Conservation (phyloP, 2,329 filamentous ascomycete genomes). For the Aspergillus sp. region DNA sequence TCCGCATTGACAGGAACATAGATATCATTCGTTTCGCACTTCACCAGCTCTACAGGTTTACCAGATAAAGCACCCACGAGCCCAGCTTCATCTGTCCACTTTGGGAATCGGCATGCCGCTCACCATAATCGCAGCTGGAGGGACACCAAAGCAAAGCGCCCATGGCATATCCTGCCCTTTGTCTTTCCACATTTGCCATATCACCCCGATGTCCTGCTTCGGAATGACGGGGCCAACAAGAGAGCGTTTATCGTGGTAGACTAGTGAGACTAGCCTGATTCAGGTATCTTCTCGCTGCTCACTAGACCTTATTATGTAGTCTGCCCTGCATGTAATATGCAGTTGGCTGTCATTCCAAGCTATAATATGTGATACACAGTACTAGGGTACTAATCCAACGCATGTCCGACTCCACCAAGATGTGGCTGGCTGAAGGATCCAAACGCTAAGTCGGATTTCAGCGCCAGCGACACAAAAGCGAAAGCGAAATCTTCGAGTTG, state of each 20-base stretch:
- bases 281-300: too few species aligned
- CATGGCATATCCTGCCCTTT: conserved; percentile 14
- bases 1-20: conserved; percentile 11
- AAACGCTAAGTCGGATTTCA: too few species aligned
- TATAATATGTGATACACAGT: too few species aligned
- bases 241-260: conserved; percentile 5
- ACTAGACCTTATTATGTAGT: too few species aligned
- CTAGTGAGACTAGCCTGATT: too few species aligned
- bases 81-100: conserved; percentile 8
- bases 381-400: too few species aligned
- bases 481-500: too few species aligned
- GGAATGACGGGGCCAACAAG: conserved; percentile 13
- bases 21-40: conserved; percentile 13
- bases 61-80: conserved; percentile 11
- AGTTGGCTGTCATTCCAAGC: too few species aligned
- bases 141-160: conserved; percentile 14
- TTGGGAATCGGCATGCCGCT: conserved; percentile 10
- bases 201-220: conserved; percentile 15
- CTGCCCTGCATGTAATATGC: too few species aligned
- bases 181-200: conserved; percentile 16
- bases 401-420: too few species aligned
- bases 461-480: too few species aligned
- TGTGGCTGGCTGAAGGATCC: too few species aligned
- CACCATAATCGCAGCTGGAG: conserved; percentile 14
- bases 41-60: conserved; percentile 11